phyloP scores from a whole-genome alignment of 2,329 filamentous ascomycete species.

The Phialophora macrospora region DNA sequence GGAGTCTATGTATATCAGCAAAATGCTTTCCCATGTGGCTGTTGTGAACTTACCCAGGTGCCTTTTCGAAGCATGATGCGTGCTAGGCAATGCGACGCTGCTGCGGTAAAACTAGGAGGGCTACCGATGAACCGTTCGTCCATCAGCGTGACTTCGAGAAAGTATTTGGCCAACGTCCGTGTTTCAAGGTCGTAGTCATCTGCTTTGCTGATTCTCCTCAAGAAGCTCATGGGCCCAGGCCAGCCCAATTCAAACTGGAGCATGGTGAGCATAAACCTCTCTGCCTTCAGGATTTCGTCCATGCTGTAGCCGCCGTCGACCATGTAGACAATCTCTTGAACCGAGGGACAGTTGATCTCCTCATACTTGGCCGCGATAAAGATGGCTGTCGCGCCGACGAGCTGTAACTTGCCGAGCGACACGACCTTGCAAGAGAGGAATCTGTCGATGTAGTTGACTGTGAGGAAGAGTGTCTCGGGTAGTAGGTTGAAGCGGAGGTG shows the following conservation, averaged over 20 bases:
- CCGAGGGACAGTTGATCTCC: slow-evolving; percentile 95
- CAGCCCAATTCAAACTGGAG: slow-evolving; percentile 93
- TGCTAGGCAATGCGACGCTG: slow-evolving; percentile 89
- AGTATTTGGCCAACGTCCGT: slow-evolving; percentile 94
- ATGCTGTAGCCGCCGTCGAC: slow-evolving; percentile 87
- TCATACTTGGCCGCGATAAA: slow-evolving; percentile 98
- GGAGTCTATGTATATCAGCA: slow-evolving; percentile 62
- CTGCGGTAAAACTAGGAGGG: slow-evolving; percentile 86
- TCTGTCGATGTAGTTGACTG: slow-evolving; percentile 95
- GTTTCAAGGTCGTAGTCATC: slow-evolving; percentile 98
- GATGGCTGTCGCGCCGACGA: slow-evolving; percentile 93
- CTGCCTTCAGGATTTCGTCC: slow-evolving; percentile 94
- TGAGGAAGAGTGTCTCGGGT: slow-evolving; percentile 92
- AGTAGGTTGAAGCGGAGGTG: slow-evolving; percentile 88
- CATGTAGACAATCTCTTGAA: slow-evolving; percentile 97
- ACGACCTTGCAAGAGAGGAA: slow-evolving; percentile 95
- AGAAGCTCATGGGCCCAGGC: slow-evolving; percentile 99
- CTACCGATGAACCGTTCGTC: slow-evolving; percentile 95
- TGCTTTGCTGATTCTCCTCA: slow-evolving; percentile 95
- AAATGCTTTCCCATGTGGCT: neutral
- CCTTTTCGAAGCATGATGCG: slow-evolving; percentile 89
- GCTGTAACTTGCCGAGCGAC: slow-evolving; percentile 89
- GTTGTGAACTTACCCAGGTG: slow-evolving; percentile 74
- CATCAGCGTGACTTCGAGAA: slow-evolving; percentile 95
- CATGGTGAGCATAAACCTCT: slow-evolving; percentile 98